Evolutionary conservation across 148 eudicot genomes (phyloP), one percentile per base, ranked within the genome.

Genomic region (Fallopia convolvulus): DNA sequence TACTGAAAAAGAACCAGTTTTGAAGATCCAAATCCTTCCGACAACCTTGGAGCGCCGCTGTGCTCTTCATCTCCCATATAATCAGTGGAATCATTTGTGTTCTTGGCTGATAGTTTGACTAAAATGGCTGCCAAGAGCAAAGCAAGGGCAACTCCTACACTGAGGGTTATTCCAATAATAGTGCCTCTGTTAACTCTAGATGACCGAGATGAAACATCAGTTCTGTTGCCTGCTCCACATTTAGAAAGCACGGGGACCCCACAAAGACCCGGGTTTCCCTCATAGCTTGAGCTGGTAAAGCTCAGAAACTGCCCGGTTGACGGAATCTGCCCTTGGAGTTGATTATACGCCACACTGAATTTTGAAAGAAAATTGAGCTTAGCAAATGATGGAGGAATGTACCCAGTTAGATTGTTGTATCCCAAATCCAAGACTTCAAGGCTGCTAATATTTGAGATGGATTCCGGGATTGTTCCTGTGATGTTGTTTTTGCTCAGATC

Each of bases 211-310:
- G 81, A 83, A 36, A 21, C 83, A 42, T 13, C 26, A 80, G 72
- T 11, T 68, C 52, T 55, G 6, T 44, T 50, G 13, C 1, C 70
- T 30, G 4, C 44, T 48, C 53, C 66, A 78, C 97, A 94, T 46
- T 89, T 83, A 77, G 87, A 80, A 18, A 81, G 52, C 32, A 85
- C 72, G 3, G 72, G 78, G 80, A 78, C 80, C n/a, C 98, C 95
- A 78, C 97, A 94, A 84, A 93, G 97, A 56, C 91, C 98, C 33
- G 81, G 80, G 80, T 93, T 93, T 5, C 94, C 97, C 68, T 90
- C 98, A 48, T 86, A 93, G 85, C 97, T 93, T 41, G 95, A 90
- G 78, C 79, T 84, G 8, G 97, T 87, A 76, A 94, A 94, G 78
- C 93, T 82, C 32, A 76, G 83, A 80, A 94, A 92, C 79, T 92